Base-by-base conservation (phyloP, 306 rosid genomes). In the Glycine latifolia region DNA sequence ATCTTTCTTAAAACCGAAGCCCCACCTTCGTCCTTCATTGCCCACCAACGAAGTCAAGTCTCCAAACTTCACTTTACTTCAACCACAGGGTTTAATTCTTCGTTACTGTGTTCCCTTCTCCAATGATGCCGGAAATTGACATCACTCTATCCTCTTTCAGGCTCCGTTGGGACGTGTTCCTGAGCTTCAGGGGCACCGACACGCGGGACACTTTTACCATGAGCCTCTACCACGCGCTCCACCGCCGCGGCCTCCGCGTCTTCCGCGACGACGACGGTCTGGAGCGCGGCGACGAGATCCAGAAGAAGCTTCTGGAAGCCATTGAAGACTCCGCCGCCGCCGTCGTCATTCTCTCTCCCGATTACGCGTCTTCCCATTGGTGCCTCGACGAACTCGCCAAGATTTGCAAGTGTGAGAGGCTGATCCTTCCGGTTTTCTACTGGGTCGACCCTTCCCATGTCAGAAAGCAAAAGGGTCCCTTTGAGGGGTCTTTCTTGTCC, bases 311-410 rank as follows among this genome's bases (percentile, higher is more conserved):
- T 12, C 71, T 89, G 6, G 90, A 86, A 37, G 95, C 91, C 12
- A 85, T 91, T 50, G 87, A 88, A 3, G 95, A 86, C 67, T 89
- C 93, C 7, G 91, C 93, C 0, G 90, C 92, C 3, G 75, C 92
- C 13, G 78, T 91, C 11, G 56, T 85, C 15, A 49, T 89, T n/a
- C 3, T 91, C 16, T 89, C 91, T 5, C 80, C 56, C 3, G 71
- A 76, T 7, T 91, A 89, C 35, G 91, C 90, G 2, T 67, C 87
- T 0, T 89, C 91, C 0, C 79, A 80, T 13, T 81, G 91, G 90
- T 82, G 95, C 14, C 87, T 89, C 4, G 80, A 85, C 6, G 89
- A 89, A 62, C 88, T 91, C 1, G 87, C 89, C 2, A 73, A 77
- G 86, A 88, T 91, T 14, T 88, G 83, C 47, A 85, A 88, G 7